phyloP scores from a whole-genome alignment of 495 filamentous ascomycete species.

The Lepidopterella palustris region DNA sequence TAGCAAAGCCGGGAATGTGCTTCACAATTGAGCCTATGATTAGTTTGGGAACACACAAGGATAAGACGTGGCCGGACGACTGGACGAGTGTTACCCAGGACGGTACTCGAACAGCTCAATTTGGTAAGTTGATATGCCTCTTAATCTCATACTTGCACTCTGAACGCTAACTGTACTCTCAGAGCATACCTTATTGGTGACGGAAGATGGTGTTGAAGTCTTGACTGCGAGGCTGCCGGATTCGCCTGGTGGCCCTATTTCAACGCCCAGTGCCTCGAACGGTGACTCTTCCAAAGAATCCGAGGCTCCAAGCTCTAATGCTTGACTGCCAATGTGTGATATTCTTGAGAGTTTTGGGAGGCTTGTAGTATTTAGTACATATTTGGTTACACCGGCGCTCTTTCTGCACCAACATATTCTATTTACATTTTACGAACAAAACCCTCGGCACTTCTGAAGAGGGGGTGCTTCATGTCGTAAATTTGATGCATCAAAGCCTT shows the following conservation, averaged over 20 bases:
- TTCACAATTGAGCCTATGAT: slow-evolving; percentile 46
- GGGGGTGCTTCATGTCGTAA: too few relatives aligned
- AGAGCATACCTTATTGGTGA: slow-evolving; percentile 94
- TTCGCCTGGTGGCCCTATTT: slow-evolving; percentile 78
- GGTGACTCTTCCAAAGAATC: slow-evolving; percentile 13
- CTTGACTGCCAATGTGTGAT: not conserved
- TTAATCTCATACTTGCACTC: not conserved
- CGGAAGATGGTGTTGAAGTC: slow-evolving; percentile 87
- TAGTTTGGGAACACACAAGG: slow-evolving; percentile 36
- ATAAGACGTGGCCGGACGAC: slow-evolving; percentile 44
- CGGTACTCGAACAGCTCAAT: slow-evolving; percentile 38
- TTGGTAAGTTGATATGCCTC: slow-evolving; percentile 31
- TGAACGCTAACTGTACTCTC: slow-evolving; percentile 20
- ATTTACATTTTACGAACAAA: too few relatives aligned
- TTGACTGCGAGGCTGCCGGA: slow-evolving; percentile 74
- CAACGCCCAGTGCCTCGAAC: slow-evolving; percentile 48
- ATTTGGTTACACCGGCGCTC: too few relatives aligned
- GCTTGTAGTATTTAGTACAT: too few relatives aligned
- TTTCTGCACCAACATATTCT: too few relatives aligned
- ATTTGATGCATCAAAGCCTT: too few relatives aligned
- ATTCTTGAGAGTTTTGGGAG: not conserved
- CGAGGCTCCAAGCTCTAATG: not conserved
- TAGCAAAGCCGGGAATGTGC: slow-evolving; percentile 40
- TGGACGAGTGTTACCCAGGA: slow-evolving; percentile 43
- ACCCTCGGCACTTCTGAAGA: too few relatives aligned